Conservation (phyloP, 495 filamentous ascomycete genomes). For the Penicillium paradoxum region DNA sequence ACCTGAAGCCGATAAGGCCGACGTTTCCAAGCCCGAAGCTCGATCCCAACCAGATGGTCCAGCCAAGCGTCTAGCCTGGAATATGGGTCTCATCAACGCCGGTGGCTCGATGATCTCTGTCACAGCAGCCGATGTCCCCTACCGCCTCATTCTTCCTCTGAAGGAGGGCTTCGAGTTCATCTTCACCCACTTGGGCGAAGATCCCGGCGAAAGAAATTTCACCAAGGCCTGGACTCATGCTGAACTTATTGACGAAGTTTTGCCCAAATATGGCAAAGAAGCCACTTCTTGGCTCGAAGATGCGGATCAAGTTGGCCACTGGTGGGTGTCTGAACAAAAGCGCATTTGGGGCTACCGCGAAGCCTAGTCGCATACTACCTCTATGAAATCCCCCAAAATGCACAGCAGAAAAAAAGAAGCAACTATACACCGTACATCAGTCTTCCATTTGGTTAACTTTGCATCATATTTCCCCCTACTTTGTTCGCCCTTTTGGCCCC, state of each 20-base stretch:
- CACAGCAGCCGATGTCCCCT: slow-evolving; percentile 31
- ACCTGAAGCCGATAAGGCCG: background rate
- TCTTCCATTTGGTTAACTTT: background rate
- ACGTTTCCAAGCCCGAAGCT: background rate
- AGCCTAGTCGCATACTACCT: slow-evolving; percentile 4
- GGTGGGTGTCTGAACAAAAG: slow-evolving; percentile 38
- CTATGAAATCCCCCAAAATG: background rate
- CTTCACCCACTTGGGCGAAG: slow-evolving; percentile 33
- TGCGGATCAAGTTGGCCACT: slow-evolving; percentile 35
- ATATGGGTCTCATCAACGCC: slow-evolving; percentile 43
- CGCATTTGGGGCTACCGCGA: slow-evolving; percentile 40
- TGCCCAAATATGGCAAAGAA: slow-evolving; percentile 26
- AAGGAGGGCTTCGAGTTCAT: slow-evolving; percentile 34
- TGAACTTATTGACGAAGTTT: slow-evolving; percentile 21
- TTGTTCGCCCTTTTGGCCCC: background rate
- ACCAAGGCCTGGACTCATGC: slow-evolving; percentile 26
- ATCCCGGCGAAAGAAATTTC: slow-evolving; percentile 33
- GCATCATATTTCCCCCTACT: background rate
- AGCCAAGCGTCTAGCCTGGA: slow-evolving; percentile 21
- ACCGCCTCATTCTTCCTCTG: slow-evolving; percentile 39
- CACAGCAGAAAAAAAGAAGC: background rate
- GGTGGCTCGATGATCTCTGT: slow-evolving; percentile 38
- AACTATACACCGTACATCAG: background rate
- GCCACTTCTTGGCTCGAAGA: slow-evolving; percentile 35
- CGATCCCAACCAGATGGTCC: slow-evolving; percentile 6